Base-by-base conservation (phyloP, 169 alveolate species). In the Fabrea salina region DNA sequence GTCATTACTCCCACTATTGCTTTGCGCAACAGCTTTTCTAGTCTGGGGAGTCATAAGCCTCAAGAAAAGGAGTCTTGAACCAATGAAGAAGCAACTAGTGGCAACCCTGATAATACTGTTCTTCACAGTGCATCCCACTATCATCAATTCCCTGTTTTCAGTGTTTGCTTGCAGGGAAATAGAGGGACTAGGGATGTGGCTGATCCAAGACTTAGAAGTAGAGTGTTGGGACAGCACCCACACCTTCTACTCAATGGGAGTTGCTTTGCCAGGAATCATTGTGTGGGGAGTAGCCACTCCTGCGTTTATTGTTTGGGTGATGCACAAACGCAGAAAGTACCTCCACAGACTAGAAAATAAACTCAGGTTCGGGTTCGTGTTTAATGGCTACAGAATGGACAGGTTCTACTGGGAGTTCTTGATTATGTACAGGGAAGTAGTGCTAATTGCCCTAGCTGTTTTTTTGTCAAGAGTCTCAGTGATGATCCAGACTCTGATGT, bases 241-340 rank as follows among this genome's bases (percentile, higher is more conserved):
- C 47, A 1, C 33, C 25, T n/a, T n/a, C n/a, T 77, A 16, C 47
- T 22, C 76, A 3, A 11, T 64, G 1, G 39, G 35, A 25, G 27
- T 78, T 6, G 88, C 79, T n/a, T 37, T 84, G 19, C 85, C 86
- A 1, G 80, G 79, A 3, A 41, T 84, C 0, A 53, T 74, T 2
- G 43, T 84, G 5, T 84, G 90, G 88, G 90, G 87, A 43, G n/a
- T 80, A 19, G 85, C 83, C 0, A 78, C 80, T 1, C 90, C 90
- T 13, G 76, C 82, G n/a, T n/a, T n/a, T n/a, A n/a, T 25, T 74
- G 61, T 64, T 71, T 85, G 53, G 22, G 11, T 11, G 16, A 44
- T 57, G 6, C 4, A 33, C 2, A 57, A 57, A 57, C 16, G 32
- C 32, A 30, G 66, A 30, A 16, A 27, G 22, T 35, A 64, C 4